Percentiles rank a stretch among this genome's conserved stretches.
phyloP scores from a whole-genome alignment of 352 stramenopile genomes.

The Halophytophthora batemanensis region DNA sequence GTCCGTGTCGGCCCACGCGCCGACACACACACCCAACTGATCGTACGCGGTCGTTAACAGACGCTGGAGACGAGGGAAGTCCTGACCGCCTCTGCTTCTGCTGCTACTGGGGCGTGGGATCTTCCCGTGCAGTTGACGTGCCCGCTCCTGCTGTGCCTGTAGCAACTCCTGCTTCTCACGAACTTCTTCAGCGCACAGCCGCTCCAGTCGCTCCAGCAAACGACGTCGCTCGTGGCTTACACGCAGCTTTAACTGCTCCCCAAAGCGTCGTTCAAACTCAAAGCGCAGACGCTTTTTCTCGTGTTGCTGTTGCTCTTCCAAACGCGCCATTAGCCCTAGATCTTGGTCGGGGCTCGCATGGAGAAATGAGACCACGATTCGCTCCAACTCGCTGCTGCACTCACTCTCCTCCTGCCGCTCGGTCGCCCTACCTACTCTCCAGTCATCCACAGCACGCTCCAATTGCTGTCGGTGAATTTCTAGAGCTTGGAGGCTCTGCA shows the following conservation, averaged over 20 bases:
- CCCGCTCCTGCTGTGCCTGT: constrained; percentile 4
- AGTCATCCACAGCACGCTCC: constrained; percentile 18
- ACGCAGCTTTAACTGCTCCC: constrained; percentile 50
- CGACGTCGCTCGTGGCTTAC: constrained; percentile 55
- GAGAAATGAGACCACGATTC: constrained; percentile 23
- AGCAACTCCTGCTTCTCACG: constrained; percentile 5
- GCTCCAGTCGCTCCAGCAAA: constrained; percentile 48
- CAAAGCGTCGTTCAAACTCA: constrained; percentile 50
- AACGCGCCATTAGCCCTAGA: not conserved
- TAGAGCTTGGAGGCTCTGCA: constrained; percentile 10
- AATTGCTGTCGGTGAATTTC: constrained; percentile 12
- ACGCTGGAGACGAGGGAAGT: constrained; percentile 24
- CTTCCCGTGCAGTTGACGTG: constrained; percentile 6
- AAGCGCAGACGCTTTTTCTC: constrained; percentile 34
- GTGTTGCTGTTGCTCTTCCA: constrained; percentile 14
- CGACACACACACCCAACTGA: constrained; percentile 47
- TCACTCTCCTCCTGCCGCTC: not conserved
- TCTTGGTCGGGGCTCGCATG: constrained; percentile 2
- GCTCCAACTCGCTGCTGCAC: constrained; percentile 5
- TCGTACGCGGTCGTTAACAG: constrained; percentile 42
- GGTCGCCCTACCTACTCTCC: constrained; percentile 7
- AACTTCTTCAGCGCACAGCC: constrained; percentile 30
- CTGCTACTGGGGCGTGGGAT: constrained; percentile 2
- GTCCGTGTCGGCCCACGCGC: constrained; percentile 46
- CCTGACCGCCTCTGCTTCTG: constrained; percentile 2